These are phyloP conservation scores for Aspergillus flavus DNA, from an alignment of 2,329 filamentous ascomycete genomes.

Conservation along the genomic window DNA sequence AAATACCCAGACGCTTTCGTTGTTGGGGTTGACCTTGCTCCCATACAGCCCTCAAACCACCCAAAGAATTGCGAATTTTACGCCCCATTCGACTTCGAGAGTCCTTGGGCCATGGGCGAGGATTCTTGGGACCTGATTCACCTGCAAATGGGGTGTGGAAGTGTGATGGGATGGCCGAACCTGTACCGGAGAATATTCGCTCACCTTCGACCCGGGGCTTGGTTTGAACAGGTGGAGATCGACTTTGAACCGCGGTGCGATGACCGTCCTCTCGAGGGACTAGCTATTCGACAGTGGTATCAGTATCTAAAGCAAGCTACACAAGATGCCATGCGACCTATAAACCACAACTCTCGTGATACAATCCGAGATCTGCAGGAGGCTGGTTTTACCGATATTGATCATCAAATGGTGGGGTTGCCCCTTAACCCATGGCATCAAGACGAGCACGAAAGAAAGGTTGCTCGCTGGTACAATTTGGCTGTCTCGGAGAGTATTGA, in stretches of 20 bases:
- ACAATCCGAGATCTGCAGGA: conserved; percentile 64
- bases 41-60: conserved; percentile 68
- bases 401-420: conserved; percentile 67
- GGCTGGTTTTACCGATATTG: conserved; percentile 79
- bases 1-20: conserved; percentile 62
- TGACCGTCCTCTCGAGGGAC: conserved; percentile 59
- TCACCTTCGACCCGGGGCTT: conserved; percentile 75
- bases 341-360: conserved; percentile 63
- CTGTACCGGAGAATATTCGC: conserved; percentile 72
- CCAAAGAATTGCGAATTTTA: conserved; percentile 69
- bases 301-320: conserved; percentile 69
- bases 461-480: conserved; percentile 83
- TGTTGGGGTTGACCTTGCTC: conserved; percentile 62
- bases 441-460: conserved; percentile 65
- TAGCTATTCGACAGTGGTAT: conserved; percentile 70
- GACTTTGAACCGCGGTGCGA: conserved; percentile 77
- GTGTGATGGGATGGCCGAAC: conserved; percentile 73
- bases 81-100: conserved; percentile 74
- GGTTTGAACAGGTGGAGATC: conserved; percentile 88
- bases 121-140: conserved; percentile 82
- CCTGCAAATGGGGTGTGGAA: conserved; percentile 76
- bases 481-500: conserved; percentile 73
- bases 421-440: conserved; percentile 75
- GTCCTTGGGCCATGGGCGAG: conserved; percentile 68
- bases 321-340: conserved; percentile 63